These are phyloP conservation scores for Solanum peruvianum DNA, from an alignment of 257 asterid species.

Conservation along the genomic window DNA sequence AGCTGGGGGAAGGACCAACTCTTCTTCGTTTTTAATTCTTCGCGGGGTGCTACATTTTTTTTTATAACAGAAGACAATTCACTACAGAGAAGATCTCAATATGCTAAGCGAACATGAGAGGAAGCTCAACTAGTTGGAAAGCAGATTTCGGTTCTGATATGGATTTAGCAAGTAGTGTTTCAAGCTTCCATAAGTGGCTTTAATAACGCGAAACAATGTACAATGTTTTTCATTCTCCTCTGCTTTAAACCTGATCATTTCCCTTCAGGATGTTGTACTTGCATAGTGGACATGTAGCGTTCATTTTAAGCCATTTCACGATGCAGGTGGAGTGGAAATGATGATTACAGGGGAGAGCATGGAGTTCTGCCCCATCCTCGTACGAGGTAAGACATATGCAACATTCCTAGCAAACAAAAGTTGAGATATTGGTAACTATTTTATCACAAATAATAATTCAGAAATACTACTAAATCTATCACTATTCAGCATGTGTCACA, in stretches of 20 bases:
- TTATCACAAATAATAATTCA: not conserved
- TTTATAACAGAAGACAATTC: not conserved
- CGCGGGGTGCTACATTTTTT: not conserved
- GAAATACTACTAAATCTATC: not conserved
- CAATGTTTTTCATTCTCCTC: not conserved
- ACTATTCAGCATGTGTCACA: not conserved
- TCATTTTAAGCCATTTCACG: conserved; percentile 95
- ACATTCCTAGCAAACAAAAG: conserved; percentile 58
- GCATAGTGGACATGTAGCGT: conserved; percentile 95
- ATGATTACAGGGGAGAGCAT: conserved; percentile 79
- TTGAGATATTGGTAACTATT: not conserved
- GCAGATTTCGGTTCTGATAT: not conserved
- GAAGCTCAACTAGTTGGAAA: not conserved
- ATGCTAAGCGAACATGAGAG: not conserved
- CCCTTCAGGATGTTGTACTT: conserved; percentile 95
- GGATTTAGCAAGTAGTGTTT: not conserved
- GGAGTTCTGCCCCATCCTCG: conserved; percentile 74
- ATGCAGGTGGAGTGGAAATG: conserved; percentile 75
- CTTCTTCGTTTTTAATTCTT: not conserved
- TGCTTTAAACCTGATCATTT: conserved; percentile 54
- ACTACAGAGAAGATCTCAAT: not conserved
- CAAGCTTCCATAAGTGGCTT: not conserved
- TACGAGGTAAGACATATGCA: conserved; percentile 78
- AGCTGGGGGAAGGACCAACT: not conserved
- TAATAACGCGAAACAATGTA: not conserved